Conservation (phyloP, 108 stramenopile genomes). For the Cyclostephanos tholiformis region DNA sequence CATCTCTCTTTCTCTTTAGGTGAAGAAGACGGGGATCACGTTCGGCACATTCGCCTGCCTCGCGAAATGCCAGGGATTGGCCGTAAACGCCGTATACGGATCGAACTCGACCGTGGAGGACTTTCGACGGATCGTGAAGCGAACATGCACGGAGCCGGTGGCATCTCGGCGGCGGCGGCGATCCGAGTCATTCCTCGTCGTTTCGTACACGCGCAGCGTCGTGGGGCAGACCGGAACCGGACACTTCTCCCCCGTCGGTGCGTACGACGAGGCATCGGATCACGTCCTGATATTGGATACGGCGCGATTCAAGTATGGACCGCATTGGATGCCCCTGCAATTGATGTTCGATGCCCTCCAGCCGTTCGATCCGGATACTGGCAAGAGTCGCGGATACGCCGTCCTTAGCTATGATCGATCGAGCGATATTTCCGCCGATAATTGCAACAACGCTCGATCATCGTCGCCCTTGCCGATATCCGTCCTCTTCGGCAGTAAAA, state of each 20-base stretch:
- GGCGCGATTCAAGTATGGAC: constrained; percentile 88
- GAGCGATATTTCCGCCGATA: background rate
- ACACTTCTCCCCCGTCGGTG: constrained; percentile 87
- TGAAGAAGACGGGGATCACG: constrained; percentile 76
- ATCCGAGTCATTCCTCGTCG: constrained; percentile 57
- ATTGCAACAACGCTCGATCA: background rate
- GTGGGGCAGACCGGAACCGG: constrained; percentile 84
- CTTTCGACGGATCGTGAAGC: constrained; percentile 68
- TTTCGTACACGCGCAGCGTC: constrained; percentile 66
- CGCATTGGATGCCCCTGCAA: constrained; percentile 70
- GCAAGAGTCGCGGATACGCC: constrained; percentile 79
- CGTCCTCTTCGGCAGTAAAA: constrained; percentile 64
- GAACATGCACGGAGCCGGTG: constrained; percentile 50
- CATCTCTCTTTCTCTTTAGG: constrained; percentile 21
- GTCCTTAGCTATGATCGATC: constrained; percentile 53
- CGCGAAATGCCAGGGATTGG: constrained; percentile 82
- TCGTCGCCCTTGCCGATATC: constrained; percentile 55
- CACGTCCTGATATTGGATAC: constrained; percentile 80
- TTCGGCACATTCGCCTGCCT: constrained; percentile 74
- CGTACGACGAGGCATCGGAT: constrained; percentile 68
- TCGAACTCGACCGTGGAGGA: constrained; percentile 59
- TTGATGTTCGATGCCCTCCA: constrained; percentile 66
- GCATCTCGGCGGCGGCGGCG: constrained; percentile 49
- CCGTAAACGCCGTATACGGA: constrained; percentile 52
- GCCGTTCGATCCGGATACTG: constrained; percentile 77